Evolutionary conservation across 768 basidiomycete species (phyloP), one percentile per base, ranked within the genome.

Genomic region (Pleurotus ostreatus): DNA sequence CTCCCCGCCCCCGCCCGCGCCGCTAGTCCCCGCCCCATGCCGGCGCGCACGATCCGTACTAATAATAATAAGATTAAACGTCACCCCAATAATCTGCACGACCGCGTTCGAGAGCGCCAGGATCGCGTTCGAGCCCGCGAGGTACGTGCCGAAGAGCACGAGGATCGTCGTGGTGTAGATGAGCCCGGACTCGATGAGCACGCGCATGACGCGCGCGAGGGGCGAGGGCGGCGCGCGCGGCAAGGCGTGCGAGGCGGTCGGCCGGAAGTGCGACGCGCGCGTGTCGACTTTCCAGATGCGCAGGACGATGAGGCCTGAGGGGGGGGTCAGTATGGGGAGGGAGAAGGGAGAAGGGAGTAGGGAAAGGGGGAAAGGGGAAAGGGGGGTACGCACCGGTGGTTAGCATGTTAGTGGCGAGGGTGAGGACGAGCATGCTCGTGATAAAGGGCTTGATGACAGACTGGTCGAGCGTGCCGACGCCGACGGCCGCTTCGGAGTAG

Each of bases 21-120:
- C 9, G 4, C 20, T 56, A n/a, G n/a, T n/a, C n/a, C n/a, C n/a
- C 15, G 49, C 20, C 30, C 16, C 51, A 49, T 8, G 56, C 48
- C 45, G 61, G 60, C 20, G 49, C 51, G 13, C 63, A 20, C 68
- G 64, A 59, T 70, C 66, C 15, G 63, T 60, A 43, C 60, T 58
- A 6, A 64, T 64, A 37, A 72, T 68, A 38, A 72, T 71, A 13
- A 71, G 61, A 57, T 69, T 70, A 63, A 69, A 70, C 8, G 70
- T 67, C 25, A 70, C 71, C n/a, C 68, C 69, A 58, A 77, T 75
- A 30, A 77, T 75, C 60, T 76, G 76, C 2, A 75, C 71, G 30
- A 75, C 74, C 26, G 72, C 66, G 57, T 75, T 68, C 3, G 73
- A 75, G 8, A 73, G 70, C 5, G 71, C 70, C 46, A 72, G 70